These are phyloP conservation scores for Alternaria ethzedia DNA, from an alignment of 2,329 filamentous ascomycete species.

Conservation along the genomic window DNA sequence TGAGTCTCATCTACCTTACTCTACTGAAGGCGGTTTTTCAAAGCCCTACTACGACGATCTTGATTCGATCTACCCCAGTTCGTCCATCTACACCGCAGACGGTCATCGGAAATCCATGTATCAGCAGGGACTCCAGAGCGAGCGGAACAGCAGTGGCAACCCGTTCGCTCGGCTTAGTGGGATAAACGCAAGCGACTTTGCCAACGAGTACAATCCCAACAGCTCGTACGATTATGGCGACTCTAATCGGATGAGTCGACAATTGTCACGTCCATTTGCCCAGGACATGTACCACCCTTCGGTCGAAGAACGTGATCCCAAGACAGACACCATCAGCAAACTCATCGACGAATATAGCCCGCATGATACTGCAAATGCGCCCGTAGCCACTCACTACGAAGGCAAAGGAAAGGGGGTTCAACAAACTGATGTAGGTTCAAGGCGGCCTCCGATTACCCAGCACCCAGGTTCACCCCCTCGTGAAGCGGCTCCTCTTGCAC, in stretches of 20 bases:
- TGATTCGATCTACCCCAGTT: slow-evolving; percentile 37
- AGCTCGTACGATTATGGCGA: slow-evolving; percentile 21
- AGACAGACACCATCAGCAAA: slow-evolving; percentile 43
- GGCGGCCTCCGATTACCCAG: slow-evolving; percentile 15
- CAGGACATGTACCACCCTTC: slow-evolving; percentile 23
- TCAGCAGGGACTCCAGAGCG: slow-evolving; percentile 25
- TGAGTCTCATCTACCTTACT: slow-evolving; percentile 11
- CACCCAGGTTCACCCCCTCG: slow-evolving; percentile 31
- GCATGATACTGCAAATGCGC: slow-evolving; percentile 7
- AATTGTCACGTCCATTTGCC: slow-evolving; percentile 15
- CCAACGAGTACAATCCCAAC: slow-evolving; percentile 20
- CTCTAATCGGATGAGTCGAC: slow-evolving; percentile 14
- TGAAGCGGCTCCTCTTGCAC: slow-evolving; percentile 31
- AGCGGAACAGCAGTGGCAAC: slow-evolving; percentile 31
- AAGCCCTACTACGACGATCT: slow-evolving; percentile 41
- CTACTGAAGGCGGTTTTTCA: slow-evolving; percentile 12
- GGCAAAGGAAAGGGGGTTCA: not conserved
- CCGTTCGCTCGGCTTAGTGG: slow-evolving; percentile 25
- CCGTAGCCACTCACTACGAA: slow-evolving; percentile 4
- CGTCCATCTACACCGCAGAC: slow-evolving; percentile 41
- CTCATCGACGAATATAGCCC: slow-evolving; percentile 40
- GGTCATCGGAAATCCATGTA: slow-evolving; percentile 26
- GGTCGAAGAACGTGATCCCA: slow-evolving; percentile 16
- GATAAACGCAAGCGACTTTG: slow-evolving; percentile 17
- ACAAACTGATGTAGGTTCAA: not conserved